Base-by-base conservation (phyloP, 805 yeast genomes). In the Saturnispora zaruensis region DNA sequence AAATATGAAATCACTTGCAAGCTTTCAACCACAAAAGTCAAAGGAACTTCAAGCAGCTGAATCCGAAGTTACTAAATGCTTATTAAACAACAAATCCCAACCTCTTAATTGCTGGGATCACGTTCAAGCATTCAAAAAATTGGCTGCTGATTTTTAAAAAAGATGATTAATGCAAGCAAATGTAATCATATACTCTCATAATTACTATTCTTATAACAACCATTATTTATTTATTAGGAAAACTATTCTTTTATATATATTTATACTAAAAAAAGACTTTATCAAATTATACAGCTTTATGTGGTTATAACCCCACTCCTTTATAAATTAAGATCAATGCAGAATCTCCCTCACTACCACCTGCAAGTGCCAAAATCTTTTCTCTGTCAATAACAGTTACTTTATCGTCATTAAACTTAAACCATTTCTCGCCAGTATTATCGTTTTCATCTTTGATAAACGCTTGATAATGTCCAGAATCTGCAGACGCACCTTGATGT, bases 331-430 rank as follows among this genome's bases (percentile, higher is more conserved):
- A 74, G 50, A 93, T 82, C 66, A 93, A 77, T 2, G 99, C 99
- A 60, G 93, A 82, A 67, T 93, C 99, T 58, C 96, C 81, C 70
- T 95, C 99, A 51, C 98, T 97, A 51, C 99, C 99, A 41, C 99
- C 99, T 5, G 97, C 86, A 57, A 93, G 74, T 50, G 77, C 67
- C 65, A 89, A 96, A 53, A 93, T 81, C 62, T 79, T 87, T 46
- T 89, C 93, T 61, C 80, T 84, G 54, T 75, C 79, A n/a, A 90
- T 89, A 40, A 74, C 70, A 6, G 79, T 71, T 16, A 93, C 96
- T 63, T 84, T 84, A 68, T 90, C 96, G 66, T 93, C 99, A 65
- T 93, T 89, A 69, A 87, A 93, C 66, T 82, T 83, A 84, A 87
- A 91, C 99, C 99, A 93, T 55, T 73, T 76, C 45, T 84, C 82